Conservation (phyloP, 768 basidiomycete species). For the Phaeotremella skinneri region DNA sequence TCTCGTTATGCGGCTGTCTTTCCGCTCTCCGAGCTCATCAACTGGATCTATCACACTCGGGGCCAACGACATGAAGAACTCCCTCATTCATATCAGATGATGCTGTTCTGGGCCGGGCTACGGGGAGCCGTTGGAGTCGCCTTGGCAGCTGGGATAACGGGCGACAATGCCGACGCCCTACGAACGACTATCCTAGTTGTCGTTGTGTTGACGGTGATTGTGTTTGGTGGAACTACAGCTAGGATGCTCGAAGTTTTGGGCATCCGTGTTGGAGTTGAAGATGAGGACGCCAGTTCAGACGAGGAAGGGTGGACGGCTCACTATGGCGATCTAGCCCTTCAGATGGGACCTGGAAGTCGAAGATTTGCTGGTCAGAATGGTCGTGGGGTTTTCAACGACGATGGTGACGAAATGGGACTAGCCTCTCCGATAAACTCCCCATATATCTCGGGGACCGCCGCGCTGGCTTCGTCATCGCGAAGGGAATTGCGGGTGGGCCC, state of each 20-base stretch:
- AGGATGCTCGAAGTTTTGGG: slow-evolving; percentile 97
- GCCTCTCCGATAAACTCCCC: slow-evolving; percentile 41
- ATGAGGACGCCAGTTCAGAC: slow-evolving; percentile 67
- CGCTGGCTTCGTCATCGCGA: not conserved
- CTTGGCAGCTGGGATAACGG: slow-evolving; percentile 90
- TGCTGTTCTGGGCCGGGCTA: slow-evolving; percentile 98
- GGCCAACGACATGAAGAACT: slow-evolving; percentile 86
- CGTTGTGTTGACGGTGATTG: slow-evolving; percentile 86
- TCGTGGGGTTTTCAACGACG: slow-evolving; percentile 36
- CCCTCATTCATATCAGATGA: slow-evolving; percentile 98
- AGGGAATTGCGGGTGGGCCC: slow-evolving; percentile 1
- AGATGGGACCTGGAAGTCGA: slow-evolving; percentile 42
- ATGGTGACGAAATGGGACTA: slow-evolving; percentile 31
- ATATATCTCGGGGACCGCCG: slow-evolving; percentile 11
- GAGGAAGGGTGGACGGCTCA: slow-evolving; percentile 52
- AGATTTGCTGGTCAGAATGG: slow-evolving; percentile 41
- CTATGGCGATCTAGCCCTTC: slow-evolving; percentile 38
- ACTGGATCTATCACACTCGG: slow-evolving; percentile 80
- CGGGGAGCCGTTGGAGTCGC: slow-evolving; percentile 97
- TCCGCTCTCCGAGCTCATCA: slow-evolving; percentile 90
- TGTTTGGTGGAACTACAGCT: slow-evolving; percentile 96
- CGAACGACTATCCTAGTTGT: slow-evolving; percentile 92
- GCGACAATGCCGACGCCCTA: slow-evolving; percentile 85
- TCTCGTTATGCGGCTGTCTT: slow-evolving; percentile 95
- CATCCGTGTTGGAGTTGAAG: slow-evolving; percentile 90